Evolutionary conservation across 805 yeast species (phyloP).

Genomic region (Candida hispaniensis): DNA sequence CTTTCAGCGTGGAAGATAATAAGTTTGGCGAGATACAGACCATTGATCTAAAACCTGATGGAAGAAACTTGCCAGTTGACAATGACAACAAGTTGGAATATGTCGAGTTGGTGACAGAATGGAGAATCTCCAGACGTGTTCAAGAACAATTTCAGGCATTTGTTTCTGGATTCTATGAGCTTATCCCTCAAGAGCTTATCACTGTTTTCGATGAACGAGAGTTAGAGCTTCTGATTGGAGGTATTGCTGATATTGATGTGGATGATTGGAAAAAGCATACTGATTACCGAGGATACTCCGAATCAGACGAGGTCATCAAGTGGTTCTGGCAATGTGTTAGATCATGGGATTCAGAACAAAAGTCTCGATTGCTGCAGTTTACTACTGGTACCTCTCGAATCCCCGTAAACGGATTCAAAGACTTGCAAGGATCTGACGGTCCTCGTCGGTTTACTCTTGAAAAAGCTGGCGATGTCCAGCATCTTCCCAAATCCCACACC

Average conservation of each 20-base stretch:
- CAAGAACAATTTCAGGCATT: constrained; percentile 95
- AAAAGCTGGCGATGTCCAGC: constrained; percentile 89
- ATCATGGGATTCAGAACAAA: constrained; percentile 94
- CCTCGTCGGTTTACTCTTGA: constrained; percentile 98
- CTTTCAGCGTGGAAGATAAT: constrained; percentile 81
- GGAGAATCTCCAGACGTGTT: constrained; percentile 89
- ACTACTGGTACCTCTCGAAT: constrained; percentile 99
- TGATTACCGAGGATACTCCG: constrained; percentile 96
- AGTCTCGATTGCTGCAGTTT: constrained; percentile 89
- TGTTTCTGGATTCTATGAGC: constrained; percentile 93
- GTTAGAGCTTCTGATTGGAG: constrained; percentile 91
- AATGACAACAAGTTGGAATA: constrained; percentile 93
- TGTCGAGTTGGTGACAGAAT: constrained; percentile 87
- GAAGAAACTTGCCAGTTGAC: constrained; percentile 80
- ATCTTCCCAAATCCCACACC: constrained; percentile 92
- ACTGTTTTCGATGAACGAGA: constrained; percentile 97
- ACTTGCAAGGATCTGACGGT: constrained; percentile 97
- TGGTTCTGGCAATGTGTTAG: constrained; percentile 97
- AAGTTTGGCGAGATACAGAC: constrained; percentile 87
- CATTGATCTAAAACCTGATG: constrained; percentile 82
- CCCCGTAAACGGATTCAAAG: constrained; percentile 98
- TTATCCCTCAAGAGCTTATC: constrained; percentile 92
- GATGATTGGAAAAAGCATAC: constrained; percentile 99
- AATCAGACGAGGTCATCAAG: constrained; percentile 89
- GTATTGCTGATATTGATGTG: constrained; percentile 93